These are phyloP conservation scores for Pseudocercospora musae DNA, from an alignment of 2,329 filamentous ascomycete genomes.

Conservation along the genomic window DNA sequence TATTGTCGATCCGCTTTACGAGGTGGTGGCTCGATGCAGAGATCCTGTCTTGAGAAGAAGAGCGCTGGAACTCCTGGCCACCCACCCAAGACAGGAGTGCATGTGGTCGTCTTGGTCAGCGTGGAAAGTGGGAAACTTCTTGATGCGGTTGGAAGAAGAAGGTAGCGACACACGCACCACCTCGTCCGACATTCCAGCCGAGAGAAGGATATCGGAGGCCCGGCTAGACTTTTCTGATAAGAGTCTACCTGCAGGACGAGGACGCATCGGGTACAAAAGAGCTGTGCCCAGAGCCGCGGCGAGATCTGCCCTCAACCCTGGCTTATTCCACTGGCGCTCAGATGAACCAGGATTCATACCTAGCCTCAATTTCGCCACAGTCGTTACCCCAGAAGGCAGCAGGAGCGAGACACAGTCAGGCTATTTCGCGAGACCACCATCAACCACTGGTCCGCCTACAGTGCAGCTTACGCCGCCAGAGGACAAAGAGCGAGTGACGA, in stretches of 20 bases:
- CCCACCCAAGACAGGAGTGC: conserved; percentile 25
- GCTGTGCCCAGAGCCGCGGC: conserved; percentile 14
- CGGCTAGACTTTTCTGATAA: conserved; percentile 24
- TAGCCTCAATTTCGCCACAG: conserved; percentile 4
- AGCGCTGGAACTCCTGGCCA: conserved; percentile 25
- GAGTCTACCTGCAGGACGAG: conserved; percentile 1
- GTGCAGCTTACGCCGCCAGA: not conserved
- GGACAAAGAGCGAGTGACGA: not conserved
- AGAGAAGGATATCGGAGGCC: conserved; percentile 18
- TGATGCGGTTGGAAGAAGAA: conserved; percentile 24
- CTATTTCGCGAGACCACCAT: not conserved
- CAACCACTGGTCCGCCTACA: not conserved
- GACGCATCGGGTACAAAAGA: conserved; percentile 11
- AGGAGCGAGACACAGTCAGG: not conserved
- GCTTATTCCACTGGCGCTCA: conserved; percentile 16
- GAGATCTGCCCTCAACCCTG: conserved; percentile 20
- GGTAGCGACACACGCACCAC: conserved; percentile 9
- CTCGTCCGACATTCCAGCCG: conserved; percentile 14
- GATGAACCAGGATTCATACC: conserved; percentile 13
- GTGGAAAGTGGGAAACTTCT: conserved; percentile 28
- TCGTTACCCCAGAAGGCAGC: not conserved
- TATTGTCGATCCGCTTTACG: conserved; percentile 26
- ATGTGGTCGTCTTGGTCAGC: conserved; percentile 27
- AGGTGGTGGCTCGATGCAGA: conserved; percentile 25
- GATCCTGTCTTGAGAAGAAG: conserved; percentile 21